A percentile compares a stretch with the other conserved stretches of the same genome.
Evolutionary conservation across 2,329 filamentous ascomycete species (phyloP).

Genomic region (Exophiala lecanii-corni): DNA sequence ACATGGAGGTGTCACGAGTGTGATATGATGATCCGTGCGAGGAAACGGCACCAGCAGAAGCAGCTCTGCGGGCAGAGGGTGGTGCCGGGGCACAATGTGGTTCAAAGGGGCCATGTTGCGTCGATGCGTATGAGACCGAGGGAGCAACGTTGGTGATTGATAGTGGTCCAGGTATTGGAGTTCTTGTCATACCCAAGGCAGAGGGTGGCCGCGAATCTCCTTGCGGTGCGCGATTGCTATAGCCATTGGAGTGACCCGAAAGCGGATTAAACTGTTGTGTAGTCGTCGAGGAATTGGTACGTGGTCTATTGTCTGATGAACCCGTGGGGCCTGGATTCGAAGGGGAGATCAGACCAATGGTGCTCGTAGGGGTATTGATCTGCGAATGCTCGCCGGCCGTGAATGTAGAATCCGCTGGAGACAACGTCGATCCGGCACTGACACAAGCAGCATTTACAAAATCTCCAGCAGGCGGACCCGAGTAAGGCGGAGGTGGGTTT

Average conservation of each 20-base stretch:
- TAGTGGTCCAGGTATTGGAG: slow-evolving; percentile 3
- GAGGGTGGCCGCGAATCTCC: too few species aligned
- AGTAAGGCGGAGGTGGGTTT: slow-evolving; percentile 25
- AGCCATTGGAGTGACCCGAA: too few species aligned
- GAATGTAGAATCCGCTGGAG: slow-evolving; percentile 18
- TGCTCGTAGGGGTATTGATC: slow-evolving; percentile 17
- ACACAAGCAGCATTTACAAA: background rate
- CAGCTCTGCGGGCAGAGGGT: slow-evolving; percentile 41
- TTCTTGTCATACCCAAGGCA: slow-evolving; percentile 8
- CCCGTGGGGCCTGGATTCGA: slow-evolving; percentile 4
- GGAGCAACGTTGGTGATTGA: slow-evolving; percentile 18
- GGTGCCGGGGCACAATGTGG: slow-evolving; percentile 26
- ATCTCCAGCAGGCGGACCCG: slow-evolving; percentile 12
- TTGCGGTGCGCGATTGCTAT: too few species aligned
- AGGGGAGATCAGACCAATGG: slow-evolving; percentile 16
- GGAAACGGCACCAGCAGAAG: slow-evolving; percentile 41
- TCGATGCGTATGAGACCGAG: slow-evolving; percentile 3
- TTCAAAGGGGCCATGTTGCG: too few species aligned
- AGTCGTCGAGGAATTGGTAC: background rate
- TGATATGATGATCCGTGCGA: slow-evolving; percentile 32
- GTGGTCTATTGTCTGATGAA: slow-evolving; percentile 7
- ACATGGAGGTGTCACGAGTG: slow-evolving; percentile 32
- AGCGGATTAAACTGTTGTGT: slow-evolving; percentile 5
- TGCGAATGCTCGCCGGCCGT: slow-evolving; percentile 12
- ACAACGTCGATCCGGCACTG: slow-evolving; percentile 16